Evolutionary conservation across 495 filamentous ascomycete species (phyloP), one percentile per base, ranked within the genome.

Genomic region (Entonaema liquescens): DNA sequence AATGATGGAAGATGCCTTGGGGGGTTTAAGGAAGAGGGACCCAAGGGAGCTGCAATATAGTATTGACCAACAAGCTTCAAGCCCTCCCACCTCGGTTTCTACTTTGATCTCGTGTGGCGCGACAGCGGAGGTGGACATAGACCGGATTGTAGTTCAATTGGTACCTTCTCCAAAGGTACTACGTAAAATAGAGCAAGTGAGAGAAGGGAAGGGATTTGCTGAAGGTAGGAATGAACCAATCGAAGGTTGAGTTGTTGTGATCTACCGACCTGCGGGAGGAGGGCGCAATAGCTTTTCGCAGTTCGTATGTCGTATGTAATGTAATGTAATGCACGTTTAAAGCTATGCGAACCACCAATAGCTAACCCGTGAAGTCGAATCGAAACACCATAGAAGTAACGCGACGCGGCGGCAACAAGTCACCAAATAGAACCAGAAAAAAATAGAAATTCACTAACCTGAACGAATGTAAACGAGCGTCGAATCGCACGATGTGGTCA

Each of bases 401-500:
- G 40, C 52, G 53, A 68, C 59, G 31, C 25, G n/a, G 13, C 40
- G n/a, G 26, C 11, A 47, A 44, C 12, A 44, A 42, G 38, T 42
- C 7, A 36, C 28, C 11, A 55, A 15, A 13, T 17, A 54, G 29
- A 12, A 40, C 15, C 13, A 40, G 28, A 2, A 42, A 71, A 62
- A 40, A 52, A 64, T 17, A 33, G 2, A 38, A 19, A 25, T 9
- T 25, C 42, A 62, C 62, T 56, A 55, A 66, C 71, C 65, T 70
- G 50, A 31, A 52, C 23, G 58, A 66, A 61, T 26, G 54, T 55
- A 47, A 71, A 63, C 50, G 68, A 67, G 47, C 56, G 65, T 63
- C 28, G 65, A 72, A 62, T 62, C 65, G 59, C 72, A 63, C 62
- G 62, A 65, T 57, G 65, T 65, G 72, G 65, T 56, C 65, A 69